These are phyloP conservation scores for Podochytrium sp. DNA, from an alignment of 192 early-diverging fungal species.

Conservation along the genomic window DNA sequence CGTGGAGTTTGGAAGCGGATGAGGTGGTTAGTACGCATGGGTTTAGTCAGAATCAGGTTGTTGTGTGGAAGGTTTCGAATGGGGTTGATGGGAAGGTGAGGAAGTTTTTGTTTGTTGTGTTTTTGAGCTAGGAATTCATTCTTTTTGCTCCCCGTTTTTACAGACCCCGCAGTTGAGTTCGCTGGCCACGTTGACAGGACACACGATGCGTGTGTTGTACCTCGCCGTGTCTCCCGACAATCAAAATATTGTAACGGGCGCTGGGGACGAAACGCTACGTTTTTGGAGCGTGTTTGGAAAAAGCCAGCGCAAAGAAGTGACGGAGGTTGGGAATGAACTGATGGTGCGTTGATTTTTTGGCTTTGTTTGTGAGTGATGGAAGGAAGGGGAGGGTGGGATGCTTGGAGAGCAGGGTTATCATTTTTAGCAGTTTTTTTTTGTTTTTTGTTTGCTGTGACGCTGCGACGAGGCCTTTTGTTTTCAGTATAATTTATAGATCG, in stretches of 20 bases:
- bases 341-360: not conserved
- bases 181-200: constrained; percentile 73
- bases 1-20: constrained; percentile 77
- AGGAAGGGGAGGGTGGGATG: not conserved
- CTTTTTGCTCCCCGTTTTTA: not conserved
- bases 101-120: not conserved
- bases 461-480: too few relatives aligned
- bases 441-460: not conserved
- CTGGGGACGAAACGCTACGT: constrained; percentile 92
- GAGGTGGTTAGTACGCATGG: constrained; percentile 95
- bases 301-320: constrained; percentile 26
- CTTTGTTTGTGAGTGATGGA: too few relatives aligned
- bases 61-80: constrained; percentile 70
- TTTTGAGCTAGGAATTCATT: not conserved
- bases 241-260: constrained; percentile 91
- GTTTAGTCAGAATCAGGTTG: constrained; percentile 87
- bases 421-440: not conserved
- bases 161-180: constrained; percentile 70
- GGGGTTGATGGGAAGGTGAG: not conserved
- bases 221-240: constrained; percentile 89
- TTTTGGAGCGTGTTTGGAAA: constrained; percentile 93
- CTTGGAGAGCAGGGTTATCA: too few relatives aligned
- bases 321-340: not conserved
- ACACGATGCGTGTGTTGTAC: constrained; percentile 85
- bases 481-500: constrained; percentile 3